These are phyloP conservation scores for Symbiotaphrina buchneri DNA, from an alignment of 495 filamentous ascomycete genomes.

Conservation along the genomic window DNA sequence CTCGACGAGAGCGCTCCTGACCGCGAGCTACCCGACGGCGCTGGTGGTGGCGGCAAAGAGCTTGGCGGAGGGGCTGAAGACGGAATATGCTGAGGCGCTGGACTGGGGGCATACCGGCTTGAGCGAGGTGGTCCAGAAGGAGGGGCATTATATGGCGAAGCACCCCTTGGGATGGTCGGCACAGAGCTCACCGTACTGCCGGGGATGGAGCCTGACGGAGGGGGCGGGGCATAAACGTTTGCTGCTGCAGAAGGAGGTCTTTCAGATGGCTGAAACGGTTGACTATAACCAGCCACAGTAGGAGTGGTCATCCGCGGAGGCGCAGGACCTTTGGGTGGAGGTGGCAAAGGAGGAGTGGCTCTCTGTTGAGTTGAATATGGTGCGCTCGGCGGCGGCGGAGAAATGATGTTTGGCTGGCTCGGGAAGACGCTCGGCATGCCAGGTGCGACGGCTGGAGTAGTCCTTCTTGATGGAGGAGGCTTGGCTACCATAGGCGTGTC, in stretches of 20 bases:
- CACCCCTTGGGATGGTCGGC: constrained; percentile 41
- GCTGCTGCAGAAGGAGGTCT: constrained; percentile 35
- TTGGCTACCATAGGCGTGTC: constrained; percentile 80
- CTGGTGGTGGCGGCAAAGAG: constrained; percentile 1
- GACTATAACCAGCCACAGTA: constrained; percentile 17
- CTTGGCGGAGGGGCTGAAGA: constrained; percentile 18
- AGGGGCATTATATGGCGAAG: constrained; percentile 78
- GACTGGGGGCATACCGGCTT: constrained; percentile 73
- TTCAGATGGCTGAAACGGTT: constrained; percentile 21
- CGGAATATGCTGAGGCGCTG: constrained; percentile 28
- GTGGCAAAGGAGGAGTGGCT: constrained; percentile 27
- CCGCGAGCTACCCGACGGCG: background rate
- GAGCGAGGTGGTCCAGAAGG: constrained; percentile 49
- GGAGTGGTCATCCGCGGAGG: constrained; percentile 27
- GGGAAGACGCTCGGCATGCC: constrained; percentile 45
- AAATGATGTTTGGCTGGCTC: constrained; percentile 21
- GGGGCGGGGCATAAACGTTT: constrained; percentile 52
- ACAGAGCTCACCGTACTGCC: constrained; percentile 17
- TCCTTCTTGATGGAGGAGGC: constrained; percentile 39
- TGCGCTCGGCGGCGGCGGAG: constrained; percentile 19
- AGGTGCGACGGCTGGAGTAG: constrained; percentile 36
- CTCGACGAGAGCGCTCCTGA: constrained; percentile 10
- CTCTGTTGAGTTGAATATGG: constrained; percentile 20
- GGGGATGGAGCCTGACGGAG: constrained; percentile 19
- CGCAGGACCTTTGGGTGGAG: constrained; percentile 31